A percentile compares a stretch with the other conserved stretches of the same genome.
Conservation (phyloP, 139 green algal genomes). For the Limnomonas spitsbergensis region DNA sequence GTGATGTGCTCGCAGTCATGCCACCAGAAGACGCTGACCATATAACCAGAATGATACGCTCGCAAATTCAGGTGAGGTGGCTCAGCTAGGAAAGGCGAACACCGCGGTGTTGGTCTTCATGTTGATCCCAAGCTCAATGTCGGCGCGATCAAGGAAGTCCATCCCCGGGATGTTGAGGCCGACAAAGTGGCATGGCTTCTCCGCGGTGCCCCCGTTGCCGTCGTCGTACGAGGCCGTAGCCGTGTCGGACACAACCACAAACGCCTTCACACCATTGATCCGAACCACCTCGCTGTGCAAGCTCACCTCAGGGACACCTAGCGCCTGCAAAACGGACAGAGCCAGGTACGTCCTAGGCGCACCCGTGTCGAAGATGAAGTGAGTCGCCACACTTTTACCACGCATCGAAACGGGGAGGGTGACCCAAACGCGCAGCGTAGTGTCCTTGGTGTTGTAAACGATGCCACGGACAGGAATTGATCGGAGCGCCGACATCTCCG, state of each 20-base stretch:
- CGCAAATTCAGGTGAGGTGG: too few relatives aligned
- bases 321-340: constrained; percentile 12
- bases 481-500: constrained; percentile 10
- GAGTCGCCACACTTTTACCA: constrained; percentile 13
- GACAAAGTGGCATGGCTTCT: constrained; percentile 16
- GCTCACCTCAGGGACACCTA: constrained; percentile 14
- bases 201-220: background rate
- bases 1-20: too few relatives aligned
- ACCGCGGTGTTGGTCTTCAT: constrained; percentile 4
- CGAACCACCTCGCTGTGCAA: constrained; percentile 9
- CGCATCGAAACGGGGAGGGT: constrained; percentile 13
- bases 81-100: constrained; percentile 7
- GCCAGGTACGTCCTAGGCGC: constrained; percentile 10
- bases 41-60: too few relatives aligned
- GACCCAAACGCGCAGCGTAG: constrained; percentile 2
- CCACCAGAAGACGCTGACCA: too few relatives aligned
- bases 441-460: constrained; percentile 12
- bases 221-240: background rate
- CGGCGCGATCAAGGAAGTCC: constrained; percentile 15
- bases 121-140: constrained; percentile 8
- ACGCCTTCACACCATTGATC: constrained; percentile 14
- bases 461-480: constrained; percentile 1
- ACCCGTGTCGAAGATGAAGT: constrained; percentile 18
- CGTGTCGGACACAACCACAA: constrained; percentile 11
- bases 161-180: constrained; percentile 14